phyloP scores from a whole-genome alignment of 1,139 yeast species.

The Hansenula sp. region DNA sequence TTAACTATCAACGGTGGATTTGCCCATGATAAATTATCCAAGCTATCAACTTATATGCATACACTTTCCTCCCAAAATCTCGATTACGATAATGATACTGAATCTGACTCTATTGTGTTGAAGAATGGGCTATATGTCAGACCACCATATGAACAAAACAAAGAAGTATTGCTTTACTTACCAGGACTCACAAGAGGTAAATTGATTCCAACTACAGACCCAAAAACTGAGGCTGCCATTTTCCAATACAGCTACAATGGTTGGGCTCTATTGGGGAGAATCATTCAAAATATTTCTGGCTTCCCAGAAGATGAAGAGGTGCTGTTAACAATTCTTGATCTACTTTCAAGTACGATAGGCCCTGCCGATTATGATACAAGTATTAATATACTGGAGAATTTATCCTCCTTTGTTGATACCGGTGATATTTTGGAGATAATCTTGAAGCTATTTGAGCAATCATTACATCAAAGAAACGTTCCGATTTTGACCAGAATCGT shows the following conservation, averaged over 20 bases:
- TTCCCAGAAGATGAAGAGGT: slow-evolving; percentile 33
- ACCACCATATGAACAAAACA: slow-evolving; percentile 36
- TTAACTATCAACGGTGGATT: slow-evolving; percentile 60
- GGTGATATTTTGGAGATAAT: slow-evolving; percentile 68
- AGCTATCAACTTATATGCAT: slow-evolving; percentile 57
- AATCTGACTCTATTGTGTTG: slow-evolving; percentile 32
- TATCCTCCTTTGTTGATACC: slow-evolving; percentile 59
- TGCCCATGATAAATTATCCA: slow-evolving; percentile 60
- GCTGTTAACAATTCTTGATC: slow-evolving; percentile 44
- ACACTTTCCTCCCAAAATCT: slow-evolving; percentile 26
- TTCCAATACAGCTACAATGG: slow-evolving; percentile 78
- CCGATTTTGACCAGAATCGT: slow-evolving; percentile 43
- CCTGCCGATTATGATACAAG: slow-evolving; percentile 40
- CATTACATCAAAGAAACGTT: slow-evolving; percentile 52
- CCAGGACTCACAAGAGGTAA: slow-evolving; percentile 68
- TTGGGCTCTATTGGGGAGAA: slow-evolving; percentile 80
- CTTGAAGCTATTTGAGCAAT: slow-evolving; percentile 62
- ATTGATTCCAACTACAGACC: slow-evolving; percentile 44
- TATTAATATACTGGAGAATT: slow-evolving; percentile 37
- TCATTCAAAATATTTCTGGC: slow-evolving; percentile 52
- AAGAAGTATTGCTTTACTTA: slow-evolving; percentile 34
- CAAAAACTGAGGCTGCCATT: slow-evolving; percentile 46
- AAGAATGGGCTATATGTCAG: slow-evolving; percentile 34
- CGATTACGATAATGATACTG: slow-evolving; percentile 30
- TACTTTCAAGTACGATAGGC: slow-evolving; percentile 45